Evolutionary conservation across 179 eudicot species (phyloP), one percentile per base, ranked within the genome.

Genomic region (Silene vulgaris): DNA sequence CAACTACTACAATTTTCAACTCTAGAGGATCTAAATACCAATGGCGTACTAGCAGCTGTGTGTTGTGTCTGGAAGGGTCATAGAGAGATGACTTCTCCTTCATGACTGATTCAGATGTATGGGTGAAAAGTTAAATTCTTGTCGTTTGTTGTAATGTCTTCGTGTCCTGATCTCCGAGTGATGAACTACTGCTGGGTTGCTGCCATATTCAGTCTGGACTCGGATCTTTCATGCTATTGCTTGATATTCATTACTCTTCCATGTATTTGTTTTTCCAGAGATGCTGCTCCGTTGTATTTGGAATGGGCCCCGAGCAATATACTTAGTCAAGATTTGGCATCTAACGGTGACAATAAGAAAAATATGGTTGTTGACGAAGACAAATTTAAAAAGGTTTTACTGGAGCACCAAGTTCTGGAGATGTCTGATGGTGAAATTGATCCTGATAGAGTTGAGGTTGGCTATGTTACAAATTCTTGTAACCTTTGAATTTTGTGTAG

Each of bases 291-390:
- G 14, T 75, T 96, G 71, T 96, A 93, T 84, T 76, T 96, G 86
- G 97, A 96, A 82, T 92, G 97, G 99, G 97, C 99, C 74, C 99
- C 97, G 72, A 86, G 74, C 19, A 75, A 87, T 71, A 88, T 96
- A 62, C 90, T 95, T 56, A 77, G 75, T 82, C 89, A 71, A 79
- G 80, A 78, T 76, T 60, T 83, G 56, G 52, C 74, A 69, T 62
- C 75, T 57, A 52, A 72, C 12, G 76, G 67, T 67, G 84, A 79
- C 77, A 72, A 74, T 43, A 85, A 73, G 37, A 78, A 62, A 48
- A 40, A 74, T 66, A 71, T 26, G 65, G 29, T 84, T 76, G 86
- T 83, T 66, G 92, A 89, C 69, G 90, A 89, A 81, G 77, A 76
- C 54, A 88, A 88, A 74, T 85, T 75, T 52, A 88, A 88, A 84